Base-by-base conservation (phyloP, 495 filamentous ascomycete genomes). In the Hyaloscypha finlandica region DNA sequence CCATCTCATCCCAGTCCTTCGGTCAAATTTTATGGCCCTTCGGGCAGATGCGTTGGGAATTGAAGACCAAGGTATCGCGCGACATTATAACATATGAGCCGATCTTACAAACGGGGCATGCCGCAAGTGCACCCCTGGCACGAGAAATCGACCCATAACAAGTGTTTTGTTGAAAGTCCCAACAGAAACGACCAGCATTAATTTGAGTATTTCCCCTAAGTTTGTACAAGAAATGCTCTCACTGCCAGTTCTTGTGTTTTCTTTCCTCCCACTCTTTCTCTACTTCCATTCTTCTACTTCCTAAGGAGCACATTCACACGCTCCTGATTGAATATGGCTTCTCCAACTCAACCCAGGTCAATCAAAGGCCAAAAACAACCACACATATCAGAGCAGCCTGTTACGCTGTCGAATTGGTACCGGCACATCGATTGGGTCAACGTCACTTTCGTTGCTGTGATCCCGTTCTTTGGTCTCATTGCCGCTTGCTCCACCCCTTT, bases 301-400 rank as follows among this genome's bases (percentile, higher is more conserved):
- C 8, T n/a, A 12, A 37, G 35, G 35, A 8, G 12, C 35, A 12
- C 8, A 37, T 37, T 37, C 12, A 6, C 12, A 37, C 12, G 16
- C 4, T 48, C 16, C 14, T 48, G 9, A 19, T 16, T 48, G 4
- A 19, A 48, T 4, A 48, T 48, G 42, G 42, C 42, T 6, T 16
- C 9, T 4, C 9, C 4, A 16, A 48, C 4, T 1, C 4, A 48
- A 19, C 4, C 42, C 16, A 19, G 42, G 4, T 6, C 42, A 19
- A 19, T 0, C 1, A 48, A 48, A 12, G 42, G 16, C 4, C 4
- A 48, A 61, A 75, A 76, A 66, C 83, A 84, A 71, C 69, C 42
- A 35, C 79, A 83, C 65, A 84, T 85, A 65, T 74, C 81, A 22
- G 83, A 85, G 30, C 74, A 81, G 71, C 65, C 65, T 14, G 55